Conservation (phyloP, 176 grass and related monocot species). For the Oryza brachyantha region DNA sequence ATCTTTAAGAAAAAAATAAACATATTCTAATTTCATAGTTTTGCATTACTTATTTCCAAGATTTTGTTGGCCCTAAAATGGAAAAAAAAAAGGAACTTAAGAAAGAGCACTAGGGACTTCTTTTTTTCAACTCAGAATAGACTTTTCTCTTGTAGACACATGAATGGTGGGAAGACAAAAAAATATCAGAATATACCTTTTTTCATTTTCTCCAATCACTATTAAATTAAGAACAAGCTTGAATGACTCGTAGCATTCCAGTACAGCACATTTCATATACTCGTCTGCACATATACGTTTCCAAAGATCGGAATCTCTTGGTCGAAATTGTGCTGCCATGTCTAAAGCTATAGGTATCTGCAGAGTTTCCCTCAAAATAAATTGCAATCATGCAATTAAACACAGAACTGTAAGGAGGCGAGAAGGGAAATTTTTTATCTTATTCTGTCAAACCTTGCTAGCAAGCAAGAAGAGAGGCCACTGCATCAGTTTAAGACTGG, state of each 20-base stretch:
- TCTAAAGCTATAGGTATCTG: constrained; percentile 97
- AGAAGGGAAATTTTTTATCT: constrained; percentile 16
- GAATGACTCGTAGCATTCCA: constrained; percentile 96
- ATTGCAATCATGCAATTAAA: neutral
- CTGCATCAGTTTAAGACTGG: constrained; percentile 88
- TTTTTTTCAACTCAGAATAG: neutral
- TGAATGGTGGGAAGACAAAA: constrained; percentile 6
- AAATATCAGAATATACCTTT: constrained; percentile 53
- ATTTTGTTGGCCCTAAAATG: constrained; percentile 2
- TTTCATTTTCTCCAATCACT: constrained; percentile 93
- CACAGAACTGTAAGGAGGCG: constrained; percentile 5
- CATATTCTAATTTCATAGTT: neutral
- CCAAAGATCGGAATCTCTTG: constrained; percentile 94
- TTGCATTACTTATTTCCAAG: constrained; percentile 18
- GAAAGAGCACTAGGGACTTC: constrained; percentile 1
- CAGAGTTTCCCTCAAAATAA: constrained; percentile 33
- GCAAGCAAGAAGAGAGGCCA: constrained; percentile 98
- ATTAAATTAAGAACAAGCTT: constrained; percentile 93
- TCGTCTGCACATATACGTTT: constrained; percentile 92
- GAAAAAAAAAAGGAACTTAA: neutral
- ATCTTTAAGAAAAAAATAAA: constrained; percentile 15
- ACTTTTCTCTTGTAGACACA: constrained; percentile 11
- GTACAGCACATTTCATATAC: constrained; percentile 96
- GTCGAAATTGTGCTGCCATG: constrained; percentile 89
- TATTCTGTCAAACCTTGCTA: constrained; percentile 69